phyloP scores from a whole-genome alignment of 2,329 filamentous ascomycete species.

The Diaporthe amygdali region DNA sequence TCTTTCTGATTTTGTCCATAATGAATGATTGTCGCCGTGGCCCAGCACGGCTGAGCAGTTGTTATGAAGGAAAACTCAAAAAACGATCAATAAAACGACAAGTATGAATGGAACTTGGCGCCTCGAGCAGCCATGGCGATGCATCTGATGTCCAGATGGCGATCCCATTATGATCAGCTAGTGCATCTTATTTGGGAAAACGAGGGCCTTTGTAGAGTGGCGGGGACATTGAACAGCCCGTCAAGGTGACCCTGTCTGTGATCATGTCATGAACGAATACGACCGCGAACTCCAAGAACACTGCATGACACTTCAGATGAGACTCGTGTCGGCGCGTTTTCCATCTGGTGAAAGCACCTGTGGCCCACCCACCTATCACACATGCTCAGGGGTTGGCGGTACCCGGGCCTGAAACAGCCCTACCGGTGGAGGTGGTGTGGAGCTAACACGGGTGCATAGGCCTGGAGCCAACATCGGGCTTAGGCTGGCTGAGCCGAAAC shows the following conservation, averaged over 20 bases:
- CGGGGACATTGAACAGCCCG: background rate
- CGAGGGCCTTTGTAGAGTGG: background rate
- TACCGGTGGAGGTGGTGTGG: constrained; percentile 3
- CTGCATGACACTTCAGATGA: constrained; percentile 10
- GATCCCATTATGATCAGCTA: constrained; percentile 3
- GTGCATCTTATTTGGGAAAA: background rate
- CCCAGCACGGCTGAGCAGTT: background rate
- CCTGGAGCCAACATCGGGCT: background rate
- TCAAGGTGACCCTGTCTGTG: background rate
- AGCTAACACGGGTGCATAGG: background rate
- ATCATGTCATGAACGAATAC: background rate
- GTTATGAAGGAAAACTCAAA: background rate
- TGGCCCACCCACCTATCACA: background rate
- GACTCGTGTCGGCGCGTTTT: constrained; percentile 5
- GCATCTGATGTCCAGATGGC: background rate
- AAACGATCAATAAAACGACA: background rate
- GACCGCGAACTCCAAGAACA: background rate
- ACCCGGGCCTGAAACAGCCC: constrained; percentile 10
- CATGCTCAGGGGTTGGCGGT: background rate
- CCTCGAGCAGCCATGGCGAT: background rate
- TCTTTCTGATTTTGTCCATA: constrained; percentile 12
- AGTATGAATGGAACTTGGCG: background rate
- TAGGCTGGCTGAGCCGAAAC: background rate
- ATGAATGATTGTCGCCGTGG: background rate
- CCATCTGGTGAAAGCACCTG: background rate